These are phyloP conservation scores for Passiflora organensis DNA, from an alignment of 345 rosid genomes.

Conservation along the genomic window DNA sequence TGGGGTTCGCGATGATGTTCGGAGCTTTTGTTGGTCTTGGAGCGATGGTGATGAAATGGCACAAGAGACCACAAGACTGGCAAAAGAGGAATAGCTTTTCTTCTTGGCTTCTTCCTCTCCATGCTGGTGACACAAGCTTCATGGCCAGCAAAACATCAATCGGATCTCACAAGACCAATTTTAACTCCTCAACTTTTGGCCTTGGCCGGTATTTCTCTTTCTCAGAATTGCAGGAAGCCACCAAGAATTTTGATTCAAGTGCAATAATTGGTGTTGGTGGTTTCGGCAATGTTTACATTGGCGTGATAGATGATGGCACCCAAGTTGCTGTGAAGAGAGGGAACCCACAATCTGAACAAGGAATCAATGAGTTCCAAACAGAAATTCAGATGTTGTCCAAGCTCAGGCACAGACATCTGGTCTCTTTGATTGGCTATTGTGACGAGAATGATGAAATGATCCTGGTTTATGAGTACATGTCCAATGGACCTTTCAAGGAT, in stretches of 20 bases:
- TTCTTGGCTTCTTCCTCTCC: slow-evolving; percentile 77
- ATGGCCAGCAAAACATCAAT: slow-evolving; percentile 51
- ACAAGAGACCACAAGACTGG: slow-evolving; percentile 82
- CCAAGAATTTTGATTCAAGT: slow-evolving; percentile 56
- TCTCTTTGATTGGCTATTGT: slow-evolving; percentile 74
- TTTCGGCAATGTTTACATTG: slow-evolving; percentile 73
- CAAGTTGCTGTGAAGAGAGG: slow-evolving; percentile 83
- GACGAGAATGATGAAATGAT: slow-evolving; percentile 78
- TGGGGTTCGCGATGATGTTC: slow-evolving; percentile 85
- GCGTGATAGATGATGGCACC: slow-evolving; percentile 56
- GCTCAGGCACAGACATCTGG: slow-evolving; percentile 79
- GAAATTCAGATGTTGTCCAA: slow-evolving; percentile 85
- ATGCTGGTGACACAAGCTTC: slow-evolving; percentile 62
- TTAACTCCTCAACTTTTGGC: slow-evolving; percentile 52
- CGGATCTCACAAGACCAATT: slow-evolving; percentile 52
- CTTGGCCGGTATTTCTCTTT: slow-evolving; percentile 65
- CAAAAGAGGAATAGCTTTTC: slow-evolving; percentile 73
- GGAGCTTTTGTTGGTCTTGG: slow-evolving; percentile 82
- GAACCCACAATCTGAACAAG: slow-evolving; percentile 84
- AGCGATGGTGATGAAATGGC: slow-evolving; percentile 77
- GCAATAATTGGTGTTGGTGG: slow-evolving; percentile 75
- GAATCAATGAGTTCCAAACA: slow-evolving; percentile 76
- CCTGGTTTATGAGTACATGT: slow-evolving; percentile 79
- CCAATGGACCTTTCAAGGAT: slow-evolving; percentile 70
- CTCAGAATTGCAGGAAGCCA: slow-evolving; percentile 68